Base-by-base conservation (phyloP, 1,139 yeast genomes). In the Diutina catenulata region DNA sequence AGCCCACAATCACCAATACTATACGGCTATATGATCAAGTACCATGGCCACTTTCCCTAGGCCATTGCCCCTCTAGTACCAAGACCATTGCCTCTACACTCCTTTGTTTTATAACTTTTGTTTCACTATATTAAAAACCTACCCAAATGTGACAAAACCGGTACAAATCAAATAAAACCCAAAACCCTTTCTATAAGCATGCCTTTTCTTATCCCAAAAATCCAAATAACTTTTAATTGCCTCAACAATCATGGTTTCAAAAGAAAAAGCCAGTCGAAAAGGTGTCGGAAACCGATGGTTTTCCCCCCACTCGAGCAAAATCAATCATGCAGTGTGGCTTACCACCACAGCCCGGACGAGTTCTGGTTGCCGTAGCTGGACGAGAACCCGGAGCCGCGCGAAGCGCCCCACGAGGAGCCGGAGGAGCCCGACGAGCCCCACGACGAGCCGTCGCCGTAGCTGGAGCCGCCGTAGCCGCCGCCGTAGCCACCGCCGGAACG, bases 321-420 rank as follows among this genome's bases (percentile, higher is more conserved):
- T n/a, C n/a, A n/a, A n/a, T n/a, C n/a, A n/a, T n/a, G 16, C 14
- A 25, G 28, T 16, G 22, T 23, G 32, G 41, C 32, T 52, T 55
- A 64, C 70, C 70, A 64, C 69, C 69, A 64, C 33, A 68, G 62
- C 49, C 53, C 56, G 47, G 53, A 49, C 39, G 51, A 41, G 22
- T 63, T 47, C 43, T 59, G 61, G 50, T 61, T 61, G 37, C 67
- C 68, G 45, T 60, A 60, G 38, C 49, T 44, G 39, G 52, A 51
- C 28, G 56, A 47, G 37, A 51, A 51, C 39, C 47, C 45, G 36
- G 51, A 43, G 41, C 47, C 43, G 40, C 54, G 59, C 40, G 55
- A 52, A 41, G 59, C 56, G 37, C 57, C 57, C 37, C 53, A 53
- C 38, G 57, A 57, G 43, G 47, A 48, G 43, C 56, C 50, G 43